Conservation (phyloP, 1,284 basidiomycete genomes). For the Moniliella sp. region DNA sequence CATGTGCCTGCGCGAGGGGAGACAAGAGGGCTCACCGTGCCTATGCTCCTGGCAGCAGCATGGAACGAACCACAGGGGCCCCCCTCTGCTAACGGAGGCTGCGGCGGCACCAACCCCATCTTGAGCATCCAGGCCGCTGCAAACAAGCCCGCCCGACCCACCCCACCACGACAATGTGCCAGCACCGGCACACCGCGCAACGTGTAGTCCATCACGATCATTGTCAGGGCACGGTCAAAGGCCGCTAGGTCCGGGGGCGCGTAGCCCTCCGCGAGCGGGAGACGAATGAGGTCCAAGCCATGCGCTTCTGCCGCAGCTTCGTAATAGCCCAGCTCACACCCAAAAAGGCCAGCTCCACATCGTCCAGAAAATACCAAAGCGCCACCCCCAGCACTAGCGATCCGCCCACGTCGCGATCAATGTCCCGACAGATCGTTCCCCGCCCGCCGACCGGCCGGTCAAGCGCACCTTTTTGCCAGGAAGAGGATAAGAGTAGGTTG, state of each 20-base stretch:
- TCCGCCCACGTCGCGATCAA: constrained; percentile 57
- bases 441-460: constrained; percentile 55
- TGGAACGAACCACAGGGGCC: background rate
- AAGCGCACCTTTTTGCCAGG: constrained; percentile 89
- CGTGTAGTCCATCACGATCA: constrained; percentile 53
- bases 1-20: too few relatives aligned
- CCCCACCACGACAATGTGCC: constrained; percentile 79
- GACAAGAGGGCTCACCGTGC: background rate
- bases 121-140: constrained; percentile 82
- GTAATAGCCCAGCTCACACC: constrained; percentile 67
- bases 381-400: constrained; percentile 57
- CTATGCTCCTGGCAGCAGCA: background rate
- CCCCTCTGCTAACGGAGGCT: background rate
- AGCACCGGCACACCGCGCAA: constrained; percentile 53
- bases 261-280: constrained; percentile 72
- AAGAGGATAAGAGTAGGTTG: constrained; percentile 73
- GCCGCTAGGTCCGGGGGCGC: constrained; percentile 42
- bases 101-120: constrained; percentile 47
- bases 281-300: constrained; percentile 55
- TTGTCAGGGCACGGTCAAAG: constrained; percentile 51
- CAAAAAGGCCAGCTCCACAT: constrained; percentile 59
- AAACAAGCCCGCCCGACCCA: constrained; percentile 75
- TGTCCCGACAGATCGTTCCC: constrained; percentile 60
- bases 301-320: constrained; percentile 43
- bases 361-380: constrained; percentile 66